Conservation (phyloP, 2,329 filamentous ascomycete species). For the Cryphonectria naterciae region DNA sequence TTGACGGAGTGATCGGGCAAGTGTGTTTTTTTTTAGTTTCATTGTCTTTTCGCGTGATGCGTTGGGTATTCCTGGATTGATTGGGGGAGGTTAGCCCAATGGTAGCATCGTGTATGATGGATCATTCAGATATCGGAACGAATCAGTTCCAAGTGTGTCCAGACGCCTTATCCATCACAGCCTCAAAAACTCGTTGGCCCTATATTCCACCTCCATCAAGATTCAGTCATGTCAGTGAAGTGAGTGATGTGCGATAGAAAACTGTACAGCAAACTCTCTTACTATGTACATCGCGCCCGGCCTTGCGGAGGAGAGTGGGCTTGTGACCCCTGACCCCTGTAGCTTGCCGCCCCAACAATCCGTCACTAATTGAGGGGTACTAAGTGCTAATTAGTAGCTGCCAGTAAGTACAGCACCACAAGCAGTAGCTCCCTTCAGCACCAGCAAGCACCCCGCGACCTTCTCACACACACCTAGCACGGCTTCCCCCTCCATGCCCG, state of each 20-base stretch:
- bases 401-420: not conserved
- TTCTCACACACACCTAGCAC: conserved; percentile 14
- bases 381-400: not conserved
- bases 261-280: not conserved
- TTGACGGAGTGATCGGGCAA: conserved; percentile 23
- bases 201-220: not conserved
- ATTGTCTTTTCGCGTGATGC: conserved; percentile 28
- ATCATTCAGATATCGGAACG: conserved; percentile 22
- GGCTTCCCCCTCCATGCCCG: conserved; percentile 5
- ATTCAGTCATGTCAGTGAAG: too few relatives aligned
- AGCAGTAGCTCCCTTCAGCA: not conserved
- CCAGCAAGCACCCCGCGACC: conserved; percentile 19
- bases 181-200: not conserved
- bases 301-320: not conserved
- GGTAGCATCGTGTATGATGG: conserved; percentile 18
- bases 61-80: conserved; percentile 23
- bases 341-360: too few relatives aligned
- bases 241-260: too few relatives aligned
- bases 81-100: conserved; percentile 11
- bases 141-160: conserved; percentile 6
- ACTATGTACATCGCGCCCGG: not conserved
- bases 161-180: not conserved
- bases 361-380: not conserved
- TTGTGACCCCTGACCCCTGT: not conserved
- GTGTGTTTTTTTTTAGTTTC: conserved; percentile 24